phyloP scores from a whole-genome alignment of 2,329 filamentous ascomycete species.

The Pseudopithomyces maydicus region DNA sequence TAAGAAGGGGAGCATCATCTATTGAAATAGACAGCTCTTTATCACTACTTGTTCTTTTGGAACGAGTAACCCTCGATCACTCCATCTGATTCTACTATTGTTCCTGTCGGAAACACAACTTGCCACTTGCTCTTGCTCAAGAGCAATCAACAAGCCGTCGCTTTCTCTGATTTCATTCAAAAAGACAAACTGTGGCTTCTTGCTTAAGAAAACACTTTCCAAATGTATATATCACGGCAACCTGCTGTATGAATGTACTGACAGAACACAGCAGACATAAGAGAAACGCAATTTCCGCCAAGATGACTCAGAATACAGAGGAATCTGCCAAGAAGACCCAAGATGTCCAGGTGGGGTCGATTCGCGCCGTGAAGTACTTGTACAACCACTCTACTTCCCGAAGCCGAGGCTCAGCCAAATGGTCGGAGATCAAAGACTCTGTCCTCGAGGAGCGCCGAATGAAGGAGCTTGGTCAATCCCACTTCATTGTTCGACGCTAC shows the following conservation, averaged over 20 bases:
- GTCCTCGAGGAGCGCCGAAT: conserved; percentile 6
- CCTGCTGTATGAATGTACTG: background rate
- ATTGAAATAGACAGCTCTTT: too few relatives aligned
- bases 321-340: background rate
- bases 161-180: too few relatives aligned
- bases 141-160: too few relatives aligned
- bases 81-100: too few relatives aligned
- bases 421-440: conserved; percentile 1
- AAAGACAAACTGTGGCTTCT: too few relatives aligned
- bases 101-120: too few relatives aligned
- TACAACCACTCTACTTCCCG: conserved; percentile 5
- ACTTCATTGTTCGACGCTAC: background rate
- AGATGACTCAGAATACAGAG: background rate
- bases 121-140: too few relatives aligned
- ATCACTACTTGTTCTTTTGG: background rate
- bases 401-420: background rate
- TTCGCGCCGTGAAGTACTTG: conserved; percentile 1
- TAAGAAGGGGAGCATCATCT: background rate
- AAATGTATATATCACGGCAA: background rate
- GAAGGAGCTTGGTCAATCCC: background rate
- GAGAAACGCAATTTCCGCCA: background rate
- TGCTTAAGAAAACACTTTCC: too few relatives aligned
- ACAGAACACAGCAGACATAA: background rate
- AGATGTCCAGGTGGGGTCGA: background rate
- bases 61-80: too few relatives aligned